Percentiles rank a stretch among this genome's conserved stretches.
Evolutionary conservation across 1,139 yeast species (phyloP).

Genomic region (Hyphopichia wangnamkhiaoensis): DNA sequence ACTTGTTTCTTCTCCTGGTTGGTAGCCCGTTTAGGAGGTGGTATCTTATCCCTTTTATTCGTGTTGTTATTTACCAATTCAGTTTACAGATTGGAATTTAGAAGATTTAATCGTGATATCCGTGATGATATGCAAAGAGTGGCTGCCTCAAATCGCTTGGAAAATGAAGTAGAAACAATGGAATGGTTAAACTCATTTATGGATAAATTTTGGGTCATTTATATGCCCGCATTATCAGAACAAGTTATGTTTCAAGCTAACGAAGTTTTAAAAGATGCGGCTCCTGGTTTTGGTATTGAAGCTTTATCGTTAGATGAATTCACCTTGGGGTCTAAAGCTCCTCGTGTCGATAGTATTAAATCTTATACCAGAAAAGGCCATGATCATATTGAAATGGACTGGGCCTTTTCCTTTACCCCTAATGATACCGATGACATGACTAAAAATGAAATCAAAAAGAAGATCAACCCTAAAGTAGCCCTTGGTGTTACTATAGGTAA

Average conservation of each 20-base stretch:
- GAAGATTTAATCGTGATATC: constrained; percentile 70
- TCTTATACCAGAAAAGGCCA: constrained; percentile 69
- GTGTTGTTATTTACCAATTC: constrained; percentile 64
- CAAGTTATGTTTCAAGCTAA: constrained; percentile 70
- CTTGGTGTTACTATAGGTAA: constrained; percentile 78
- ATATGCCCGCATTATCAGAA: constrained; percentile 83
- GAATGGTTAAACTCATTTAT: constrained; percentile 77
- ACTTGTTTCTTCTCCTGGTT: constrained; percentile 75
- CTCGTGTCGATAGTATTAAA: constrained; percentile 67
- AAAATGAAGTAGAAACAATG: constrained; percentile 67
- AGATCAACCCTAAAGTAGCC: constrained; percentile 76
- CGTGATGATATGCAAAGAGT: constrained; percentile 73
- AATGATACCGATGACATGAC: constrained; percentile 84
- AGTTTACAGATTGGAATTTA: constrained; percentile 66
- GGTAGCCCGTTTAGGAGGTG: constrained; percentile 56
- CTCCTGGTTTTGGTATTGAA: constrained; percentile 82
- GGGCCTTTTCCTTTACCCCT: constrained; percentile 80
- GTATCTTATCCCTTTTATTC: constrained; percentile 56
- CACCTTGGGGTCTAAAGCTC: constrained; percentile 78
- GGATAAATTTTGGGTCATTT: constrained; percentile 81
- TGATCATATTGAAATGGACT: constrained; percentile 75
- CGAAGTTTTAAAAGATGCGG: constrained; percentile 64
- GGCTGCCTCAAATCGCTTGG: constrained; percentile 59
- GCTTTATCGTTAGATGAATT: constrained; percentile 71
- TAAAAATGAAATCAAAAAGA: constrained; percentile 65